A percentile compares a stretch with the other conserved stretches of the same genome.
Evolutionary conservation across 2,329 filamentous ascomycete genomes (phyloP).

Genomic region (Purpureocillium takamizusanense): DNA sequence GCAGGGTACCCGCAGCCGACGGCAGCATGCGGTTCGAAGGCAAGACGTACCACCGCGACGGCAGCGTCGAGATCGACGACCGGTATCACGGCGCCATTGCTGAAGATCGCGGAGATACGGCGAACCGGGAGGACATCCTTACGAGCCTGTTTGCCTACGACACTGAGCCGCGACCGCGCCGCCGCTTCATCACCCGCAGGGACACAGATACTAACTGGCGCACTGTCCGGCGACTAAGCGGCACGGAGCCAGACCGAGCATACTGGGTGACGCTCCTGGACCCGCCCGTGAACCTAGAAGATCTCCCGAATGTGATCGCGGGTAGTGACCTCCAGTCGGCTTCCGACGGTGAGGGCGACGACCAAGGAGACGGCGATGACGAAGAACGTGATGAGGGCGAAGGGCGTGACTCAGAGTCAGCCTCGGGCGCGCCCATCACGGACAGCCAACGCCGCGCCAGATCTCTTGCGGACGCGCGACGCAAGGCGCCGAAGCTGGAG

Average conservation of each 20-base stretch:
- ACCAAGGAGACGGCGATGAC: slow-evolving; percentile 11
- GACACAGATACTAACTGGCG: slow-evolving; percentile 26
- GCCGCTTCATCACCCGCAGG: slow-evolving; percentile 17
- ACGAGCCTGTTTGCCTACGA: slow-evolving; percentile 38
- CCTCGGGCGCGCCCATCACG: slow-evolving; percentile 9
- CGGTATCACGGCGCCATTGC: slow-evolving; percentile 47
- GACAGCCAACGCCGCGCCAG: slow-evolving; percentile 33
- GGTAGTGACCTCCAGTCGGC: slow-evolving; percentile 18
- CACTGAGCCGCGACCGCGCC: slow-evolving; percentile 17
- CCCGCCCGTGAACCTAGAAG: slow-evolving; percentile 33
- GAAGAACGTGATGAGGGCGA: slow-evolving; percentile 14
- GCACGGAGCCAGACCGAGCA: slow-evolving; percentile 22
- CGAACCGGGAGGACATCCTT: slow-evolving; percentile 52
- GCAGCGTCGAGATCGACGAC: slow-evolving; percentile 55
- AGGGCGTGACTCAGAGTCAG: slow-evolving; percentile 3
- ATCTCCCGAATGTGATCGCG: slow-evolving; percentile 30
- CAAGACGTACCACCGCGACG: slow-evolving; percentile 53
- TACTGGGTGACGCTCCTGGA: slow-evolving; percentile 36
- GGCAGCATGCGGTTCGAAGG: slow-evolving; percentile 49
- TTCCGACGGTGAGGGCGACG: slow-evolving; percentile 15
- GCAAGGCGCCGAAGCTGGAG: slow-evolving; percentile 25
- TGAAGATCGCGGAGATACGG: slow-evolving; percentile 50
- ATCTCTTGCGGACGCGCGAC: slow-evolving; percentile 25
- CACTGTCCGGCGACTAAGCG: slow-evolving; percentile 19
- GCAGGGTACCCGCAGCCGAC: slow-evolving; percentile 56